Conservation (phyloP, 306 rosid genomes). For the Vachellia collinsii region DNA sequence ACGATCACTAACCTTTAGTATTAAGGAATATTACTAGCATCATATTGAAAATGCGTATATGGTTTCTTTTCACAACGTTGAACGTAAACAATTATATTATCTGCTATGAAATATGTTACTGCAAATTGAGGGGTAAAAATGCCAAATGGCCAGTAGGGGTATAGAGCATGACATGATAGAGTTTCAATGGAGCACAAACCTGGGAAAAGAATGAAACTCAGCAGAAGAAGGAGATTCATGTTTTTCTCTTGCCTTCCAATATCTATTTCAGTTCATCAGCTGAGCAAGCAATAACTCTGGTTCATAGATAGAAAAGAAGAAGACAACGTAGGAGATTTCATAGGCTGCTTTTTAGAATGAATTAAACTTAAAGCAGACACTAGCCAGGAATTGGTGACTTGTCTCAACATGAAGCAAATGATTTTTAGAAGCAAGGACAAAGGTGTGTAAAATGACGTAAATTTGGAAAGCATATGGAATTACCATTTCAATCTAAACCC, state of each 20-base stretch:
- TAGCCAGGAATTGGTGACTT: neutral
- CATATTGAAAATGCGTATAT: neutral
- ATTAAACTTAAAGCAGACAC: neutral
- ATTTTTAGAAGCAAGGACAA: neutral
- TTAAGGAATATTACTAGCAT: neutral
- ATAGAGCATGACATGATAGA: neutral
- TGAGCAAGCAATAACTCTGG: neutral
- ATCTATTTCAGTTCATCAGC: neutral
- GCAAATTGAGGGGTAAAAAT: neutral
- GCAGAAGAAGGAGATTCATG: conserved; percentile 13
- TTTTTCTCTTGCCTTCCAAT: neutral
- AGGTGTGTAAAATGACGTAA: neutral
- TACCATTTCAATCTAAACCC: neutral
- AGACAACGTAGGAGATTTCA: conserved; percentile 6
- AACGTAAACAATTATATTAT: neutral
- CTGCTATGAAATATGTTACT: neutral
- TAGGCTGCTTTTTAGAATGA: neutral
- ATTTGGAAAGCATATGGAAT: neutral
- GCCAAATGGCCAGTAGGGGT: neutral
- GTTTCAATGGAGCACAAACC: neutral
- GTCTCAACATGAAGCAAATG: neutral
- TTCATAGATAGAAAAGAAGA: neutral
- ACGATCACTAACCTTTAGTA: neutral
- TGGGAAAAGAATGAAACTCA: neutral
- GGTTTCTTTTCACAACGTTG: neutral